Evolutionary conservation across 1,284 basidiomycete species (phyloP), one percentile per base, ranked within the genome.

Genomic region (Puccinia triticina): DNA sequence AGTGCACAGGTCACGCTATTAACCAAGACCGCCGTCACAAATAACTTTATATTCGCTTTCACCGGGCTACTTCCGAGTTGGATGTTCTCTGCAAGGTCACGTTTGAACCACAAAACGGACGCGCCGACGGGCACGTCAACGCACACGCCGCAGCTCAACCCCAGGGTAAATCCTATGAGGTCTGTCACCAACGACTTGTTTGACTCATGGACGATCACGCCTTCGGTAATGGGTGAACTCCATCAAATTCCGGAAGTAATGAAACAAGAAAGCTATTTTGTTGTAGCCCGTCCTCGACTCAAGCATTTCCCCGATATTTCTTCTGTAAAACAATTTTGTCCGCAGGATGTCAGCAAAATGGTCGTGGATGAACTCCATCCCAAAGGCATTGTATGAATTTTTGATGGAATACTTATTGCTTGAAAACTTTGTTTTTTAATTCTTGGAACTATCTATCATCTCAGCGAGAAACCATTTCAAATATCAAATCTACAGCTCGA

Each of bases 1-100:
- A 66, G 64, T 37, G 64, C 64, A 37, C 64, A 66, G 18, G 64
- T 43, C 5, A 40, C 34, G 8, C 8, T 66, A 14, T n/a, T 66
- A 40, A 66, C 37, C 64, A 66, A 40, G 18, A 40, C 64, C 32
- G 37, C 37, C 23, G 21, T 66, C 4, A 66, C 40, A 14, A 66
- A 40, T 21, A 66, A 66, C 8, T 40, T 66, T 8, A 66, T 66
- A 4, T 66, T 40, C 8, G 64, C 37, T 21, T 40, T 66, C 37
- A 66, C 64, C 8, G 64, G 64, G 10, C 12, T 66, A 23, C 4
- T 43, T 12, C 40, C 64, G 37, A 66, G 64, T 12, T 66, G 64
- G 64, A 66, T 66, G 37, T 66, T 66, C 64, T 66, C 40, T 21
- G 40, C 21, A 21, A 66, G 64, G 64, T 66, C 64, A 11, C 64